Base-by-base conservation (phyloP, 768 basidiomycete species). In the Amanita phalloides region DNA sequence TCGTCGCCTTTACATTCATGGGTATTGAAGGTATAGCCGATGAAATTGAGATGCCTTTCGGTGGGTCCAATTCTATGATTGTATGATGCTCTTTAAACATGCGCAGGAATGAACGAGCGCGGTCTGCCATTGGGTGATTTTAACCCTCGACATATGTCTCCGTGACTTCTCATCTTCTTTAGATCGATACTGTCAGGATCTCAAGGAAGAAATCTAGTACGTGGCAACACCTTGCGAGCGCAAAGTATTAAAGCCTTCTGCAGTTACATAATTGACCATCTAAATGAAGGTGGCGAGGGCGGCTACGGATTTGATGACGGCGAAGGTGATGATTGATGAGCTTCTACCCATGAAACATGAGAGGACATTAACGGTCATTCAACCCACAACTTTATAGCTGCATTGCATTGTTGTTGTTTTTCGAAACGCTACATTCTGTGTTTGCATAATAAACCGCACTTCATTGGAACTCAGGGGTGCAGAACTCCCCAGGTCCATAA, bases 21-120 rank as follows among this genome's bases (percentile, higher is more conserved):
- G 76, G 92, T 14, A 89, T 97, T 48, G 93, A 96, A 71, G 92
- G 91, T 4, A 97, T 96, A 57, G 93, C 94, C 0, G 86, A 94
- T 54, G 84, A 91, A 66, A 91, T 95, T 57, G 93, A 96, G 65
- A 87, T 88, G 83, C 94, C 94, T 0, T 96, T 96, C 58, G 93
- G 91, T 84, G 55, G 44, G 73, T 65, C 23, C 42, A 21, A 49
- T 26, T 45, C 33, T 42, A 9, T 23, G 53, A 11, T 45, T 21
- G 38, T 55, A 23, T 53, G 35, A 21, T n/a, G 10, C 43, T 57
- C 56, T 28, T 37, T 14, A 48, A 30, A 23, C 26, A 42, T 35
- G 45, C 1, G 10, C 51, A 81, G 81, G 82, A 39, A 70, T 69
- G 53, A 85, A 89, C 60, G 68, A 74, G 4, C 71, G 75, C 1